Evolutionary conservation across 1,284 basidiomycete genomes (phyloP), one percentile per base, ranked within the genome.

Genomic region (Ustilago sp.): DNA sequence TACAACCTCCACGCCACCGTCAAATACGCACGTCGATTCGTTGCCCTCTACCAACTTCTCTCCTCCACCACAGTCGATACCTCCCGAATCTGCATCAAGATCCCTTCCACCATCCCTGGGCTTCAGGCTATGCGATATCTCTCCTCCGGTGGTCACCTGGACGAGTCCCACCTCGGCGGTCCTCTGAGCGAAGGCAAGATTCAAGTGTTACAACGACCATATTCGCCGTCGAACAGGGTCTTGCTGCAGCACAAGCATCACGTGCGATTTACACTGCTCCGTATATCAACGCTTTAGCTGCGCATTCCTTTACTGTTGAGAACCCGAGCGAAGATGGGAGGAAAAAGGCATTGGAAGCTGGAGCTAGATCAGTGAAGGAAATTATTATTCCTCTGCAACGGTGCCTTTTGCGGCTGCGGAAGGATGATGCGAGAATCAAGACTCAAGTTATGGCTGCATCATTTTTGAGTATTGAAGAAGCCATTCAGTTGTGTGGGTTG

Each of bases 51-150:
- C 53, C 32, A 70, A 39, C 61, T 70, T 3, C 15, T 70, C 17
- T 70, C 68, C 3, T 45, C 15, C 2, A 58, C 47, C 6, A 15
- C 41, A 0, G 57, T 70, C 34, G 34, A 13, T 17, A 45, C 43
- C 17, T 34, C 43, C 1, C 56, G 62, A n/a, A 53, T 70, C 19
- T 64, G 61, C 38, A 70, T 70, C 68, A 70, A 70, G 32, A 59
- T 59, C 47, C 61, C 68, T 23, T 38, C 61, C 53, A 70, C 68
- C 36, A 55, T 70, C 19, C 61, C 68, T 2, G 68, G 68, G 1
- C 36, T 70, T 8, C 68, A 70, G 52, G 68, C 68, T n/a, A 70
- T 70, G 68, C 68, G 68, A 19, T 70, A 59, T 36, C 58, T 70
- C 13, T 70, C 68, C 2, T 70, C 68, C 9, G 68, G 59, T 11